Percentiles rank a stretch among this genome's conserved stretches.
These are phyloP conservation scores for Juglanconis juglandina DNA, from an alignment of 2,329 filamentous ascomycete genomes.

Conservation along the genomic window DNA sequence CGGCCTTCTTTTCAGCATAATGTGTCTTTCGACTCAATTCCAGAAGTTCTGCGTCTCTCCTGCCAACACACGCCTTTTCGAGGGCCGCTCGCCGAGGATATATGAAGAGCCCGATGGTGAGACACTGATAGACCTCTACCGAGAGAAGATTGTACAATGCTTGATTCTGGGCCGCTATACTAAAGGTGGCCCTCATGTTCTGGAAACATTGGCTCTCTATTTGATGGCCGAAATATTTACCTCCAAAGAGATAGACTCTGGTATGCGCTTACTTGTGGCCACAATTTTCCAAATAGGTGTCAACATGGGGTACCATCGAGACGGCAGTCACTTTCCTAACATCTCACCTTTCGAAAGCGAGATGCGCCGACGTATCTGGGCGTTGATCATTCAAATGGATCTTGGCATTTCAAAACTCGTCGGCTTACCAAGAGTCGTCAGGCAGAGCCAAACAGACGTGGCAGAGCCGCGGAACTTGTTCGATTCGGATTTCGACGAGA, in stretches of 20 bases:
- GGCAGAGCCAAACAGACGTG: conserved; percentile 34
- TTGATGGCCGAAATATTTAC: conserved; percentile 29
- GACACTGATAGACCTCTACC: conserved; percentile 15
- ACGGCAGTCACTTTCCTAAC: conserved; percentile 36
- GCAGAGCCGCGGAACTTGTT: conserved; percentile 39
- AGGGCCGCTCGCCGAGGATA: too few species aligned
- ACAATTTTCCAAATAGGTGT: conserved; percentile 33
- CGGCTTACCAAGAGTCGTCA: conserved; percentile 41
- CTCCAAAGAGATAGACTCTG: conserved; percentile 29
- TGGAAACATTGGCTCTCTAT: conserved; percentile 37
- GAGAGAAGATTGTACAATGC: conserved; percentile 33
- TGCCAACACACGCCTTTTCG: too few species aligned
- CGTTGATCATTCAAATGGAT: conserved; percentile 38
- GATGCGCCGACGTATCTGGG: conserved; percentile 43
- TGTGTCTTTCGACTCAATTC: conserved; percentile 35
- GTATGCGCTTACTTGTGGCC: conserved; percentile 33
- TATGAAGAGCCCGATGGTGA: too few species aligned
- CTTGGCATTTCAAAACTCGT: conserved; percentile 39
- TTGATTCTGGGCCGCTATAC: conserved; percentile 38
- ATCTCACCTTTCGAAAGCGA: conserved; percentile 40
- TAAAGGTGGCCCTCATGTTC: conserved; percentile 38
- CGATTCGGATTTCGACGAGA: conserved; percentile 38
- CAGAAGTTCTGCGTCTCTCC: conserved; percentile 8
- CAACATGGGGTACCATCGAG: conserved; percentile 42
- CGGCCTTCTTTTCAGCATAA: conserved; percentile 42